Evolutionary conservation across 2,329 filamentous ascomycete genomes (phyloP), one percentile per base, ranked within the genome.

Genomic region (Dothidotthia symphoricarpi): DNA sequence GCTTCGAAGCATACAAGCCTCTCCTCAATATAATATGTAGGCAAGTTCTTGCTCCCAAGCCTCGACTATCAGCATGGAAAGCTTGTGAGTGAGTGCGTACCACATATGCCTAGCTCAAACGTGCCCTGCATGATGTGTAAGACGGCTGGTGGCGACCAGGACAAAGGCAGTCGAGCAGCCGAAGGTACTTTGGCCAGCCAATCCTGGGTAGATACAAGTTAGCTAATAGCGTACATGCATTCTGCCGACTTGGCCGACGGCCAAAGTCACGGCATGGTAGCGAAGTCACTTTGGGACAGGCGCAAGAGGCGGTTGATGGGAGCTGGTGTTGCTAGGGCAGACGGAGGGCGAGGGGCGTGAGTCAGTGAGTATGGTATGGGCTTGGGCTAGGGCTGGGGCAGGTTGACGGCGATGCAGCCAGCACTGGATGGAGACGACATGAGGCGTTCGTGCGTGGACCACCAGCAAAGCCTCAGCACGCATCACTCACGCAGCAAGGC

Each of bases 191-290:
- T n/a, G 40, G 49, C 56, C 51, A 52, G 45, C 26, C 39, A 43
- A 45, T 31, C 32, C 31, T 32, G 37, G 22, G 12, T 16, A 28
- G 22, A 13, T n/a, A 12, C 25, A 6, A 22, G 28, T 36, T 41
- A 36, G 41, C 36, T 36, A 37, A 37, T 39, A 39, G 30, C 28
- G 41, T 34, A 16, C 43, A 47, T 49, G 57, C 51, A 59, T 51
- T 47, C 45, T 53, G 59, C 60, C 56, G 58, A 59, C 34, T 36
- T 49, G 47, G 27, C 58, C 56, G 55, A 47, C 34, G 36, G 36
- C 39, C 34, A 36, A 42, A 39, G 34, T 31, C 25, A 17, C 29
- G 37, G 16, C 36, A 19, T 39, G 24, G 24, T 31, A 34, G 38
- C 25, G 31, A 28, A 37, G 32, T 16, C 31, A 19, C 28, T 15